Percentiles rank a stretch among this genome's conserved stretches.
Evolutionary conservation across 2,329 filamentous ascomycete genomes (phyloP).

Genomic region (Fusarium haematococcum): DNA sequence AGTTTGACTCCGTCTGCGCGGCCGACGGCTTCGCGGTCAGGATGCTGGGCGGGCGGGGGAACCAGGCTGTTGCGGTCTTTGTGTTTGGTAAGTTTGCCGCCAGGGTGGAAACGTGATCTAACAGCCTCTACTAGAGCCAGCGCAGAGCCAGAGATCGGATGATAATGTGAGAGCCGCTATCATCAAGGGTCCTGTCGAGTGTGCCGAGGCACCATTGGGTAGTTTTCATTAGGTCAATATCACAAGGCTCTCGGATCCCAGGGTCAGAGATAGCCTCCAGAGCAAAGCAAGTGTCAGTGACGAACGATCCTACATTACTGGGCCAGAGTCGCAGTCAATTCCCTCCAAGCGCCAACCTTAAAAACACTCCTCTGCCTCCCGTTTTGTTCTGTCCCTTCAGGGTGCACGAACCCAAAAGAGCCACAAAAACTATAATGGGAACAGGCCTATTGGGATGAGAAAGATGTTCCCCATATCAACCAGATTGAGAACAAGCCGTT

Average conservation of each 20-base stretch:
- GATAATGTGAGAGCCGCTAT: conserved; percentile 2
- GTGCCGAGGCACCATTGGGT: neutral
- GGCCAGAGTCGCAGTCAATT: neutral
- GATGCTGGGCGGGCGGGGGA: conserved; percentile 3
- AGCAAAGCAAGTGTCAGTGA: neutral
- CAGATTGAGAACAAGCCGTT: neutral
- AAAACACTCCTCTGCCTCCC: neutral
- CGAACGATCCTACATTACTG: neutral
- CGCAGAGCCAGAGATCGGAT: neutral
- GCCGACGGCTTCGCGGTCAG: conserved; percentile 2
- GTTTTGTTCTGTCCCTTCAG: neutral
- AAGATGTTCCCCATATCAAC: neutral
- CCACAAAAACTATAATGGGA: neutral
- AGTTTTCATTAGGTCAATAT: neutral
- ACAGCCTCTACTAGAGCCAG: neutral
- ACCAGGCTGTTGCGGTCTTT: conserved; percentile 20
- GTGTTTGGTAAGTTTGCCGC: conserved; percentile 13
- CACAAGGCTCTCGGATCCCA: neutral
- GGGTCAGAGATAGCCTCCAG: neutral
- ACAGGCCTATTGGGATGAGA: neutral
- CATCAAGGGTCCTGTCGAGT: neutral
- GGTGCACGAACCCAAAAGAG: neutral
- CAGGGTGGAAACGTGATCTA: neutral
- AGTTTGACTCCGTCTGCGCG: neutral
- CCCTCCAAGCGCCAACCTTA: neutral